Evolutionary conservation across 169 alveolate genomes (phyloP).

Genomic region (Condylostoma magnum): DNA sequence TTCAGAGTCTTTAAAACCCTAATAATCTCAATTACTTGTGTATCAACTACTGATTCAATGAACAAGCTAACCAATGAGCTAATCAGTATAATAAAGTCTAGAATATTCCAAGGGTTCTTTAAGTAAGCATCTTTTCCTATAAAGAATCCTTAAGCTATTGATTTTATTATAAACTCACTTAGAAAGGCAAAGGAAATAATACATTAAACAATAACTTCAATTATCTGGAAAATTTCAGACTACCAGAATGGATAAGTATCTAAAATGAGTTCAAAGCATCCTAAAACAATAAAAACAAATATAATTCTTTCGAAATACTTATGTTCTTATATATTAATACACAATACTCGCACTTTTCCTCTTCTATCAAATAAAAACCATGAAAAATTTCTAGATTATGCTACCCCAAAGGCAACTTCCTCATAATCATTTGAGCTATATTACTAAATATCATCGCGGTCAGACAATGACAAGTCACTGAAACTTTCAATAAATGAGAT

Average conservation of each 20-base stretch:
- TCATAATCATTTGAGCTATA: too few species aligned
- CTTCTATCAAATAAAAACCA: too few species aligned
- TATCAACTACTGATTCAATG: slow-evolving; percentile 37
- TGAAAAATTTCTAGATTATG: too few species aligned
- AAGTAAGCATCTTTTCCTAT: slow-evolving; percentile 71
- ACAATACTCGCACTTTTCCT: too few species aligned
- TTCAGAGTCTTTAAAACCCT: slow-evolving; percentile 71
- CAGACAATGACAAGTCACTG: too few species aligned
- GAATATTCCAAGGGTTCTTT: slow-evolving; percentile 84
- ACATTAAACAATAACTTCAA: slow-evolving; percentile 42
- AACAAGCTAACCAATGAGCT: slow-evolving; percentile 60
- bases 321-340: not conserved
- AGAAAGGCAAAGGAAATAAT: slow-evolving; percentile 63
- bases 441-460: too few species aligned
- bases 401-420: too few species aligned
- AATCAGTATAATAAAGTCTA: slow-evolving; percentile 78
- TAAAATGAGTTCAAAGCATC: not conserved
- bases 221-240: not conserved
- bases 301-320: not conserved
- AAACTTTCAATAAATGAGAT: too few species aligned
- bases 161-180: slow-evolving; percentile 74
- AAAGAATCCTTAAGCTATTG: slow-evolving; percentile 63
- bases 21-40: slow-evolving; percentile 64
- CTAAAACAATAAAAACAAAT: not conserved
- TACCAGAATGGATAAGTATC: slow-evolving; percentile 19